Base-by-base conservation (phyloP, 768 basidiomycete genomes). In the Kwoniella heveanensis region DNA sequence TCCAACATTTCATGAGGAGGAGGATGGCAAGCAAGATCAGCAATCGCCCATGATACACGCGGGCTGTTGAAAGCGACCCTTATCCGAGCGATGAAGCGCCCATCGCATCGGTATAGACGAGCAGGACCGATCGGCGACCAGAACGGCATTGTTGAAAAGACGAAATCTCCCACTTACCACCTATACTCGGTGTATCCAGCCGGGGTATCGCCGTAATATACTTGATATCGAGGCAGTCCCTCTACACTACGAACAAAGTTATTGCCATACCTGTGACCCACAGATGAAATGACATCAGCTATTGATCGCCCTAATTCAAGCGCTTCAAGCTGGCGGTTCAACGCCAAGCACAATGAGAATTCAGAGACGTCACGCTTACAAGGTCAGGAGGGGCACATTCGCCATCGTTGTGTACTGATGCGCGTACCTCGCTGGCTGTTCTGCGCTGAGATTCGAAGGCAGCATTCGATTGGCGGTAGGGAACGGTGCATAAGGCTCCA, bases 171-270 rank as follows among this genome's bases (percentile, higher is more conserved):
- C 32, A 64, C 67, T 66, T 70, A 78, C 74, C 77, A 77, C 60
- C 74, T 30, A 15, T 68, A 65, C 57, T 78, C 77, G 52, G 72
- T 73, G 50, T 73, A 63, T 19, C 21, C 29, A 12, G 78, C 69
- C 4, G 68, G 65, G 29, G 73, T 53, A 21, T 70, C 61, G 5
- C 71, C 78, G 46, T 71, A 79, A 47, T 69, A 79, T 6, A 77
- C 67, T 6, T 47, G 24, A 59, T 74, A 57, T 13, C 60, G 60
- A 7, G 76, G 48, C 10, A 53, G 54, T 17, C 62, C 64, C 58
- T 68, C 67, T 0, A 57, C 26, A 6, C 39, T 54, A 32, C 67
- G 64, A 21, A 36, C 48, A 39, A 77, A 76, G 12, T 68, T 68
- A 12, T 69, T 60, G 2, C 78, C 76, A 39, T 74, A 73, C 29